Conservation (phyloP, 441 rosid species). For the Populus tomentosa region DNA sequence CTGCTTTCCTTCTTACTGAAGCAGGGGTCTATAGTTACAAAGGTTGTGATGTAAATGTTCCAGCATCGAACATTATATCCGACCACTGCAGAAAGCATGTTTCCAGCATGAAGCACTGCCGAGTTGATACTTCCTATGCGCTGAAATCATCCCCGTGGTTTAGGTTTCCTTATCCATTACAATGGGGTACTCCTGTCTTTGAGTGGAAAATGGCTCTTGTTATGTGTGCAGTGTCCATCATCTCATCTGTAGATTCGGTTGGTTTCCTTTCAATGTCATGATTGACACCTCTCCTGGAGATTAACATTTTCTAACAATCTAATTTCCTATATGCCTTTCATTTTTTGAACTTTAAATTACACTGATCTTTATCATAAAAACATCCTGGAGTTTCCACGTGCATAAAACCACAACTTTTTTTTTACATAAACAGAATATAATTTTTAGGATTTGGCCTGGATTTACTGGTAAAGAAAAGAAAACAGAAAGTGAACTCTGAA, state of each 20-base stretch:
- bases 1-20: slow-evolving; percentile 84
- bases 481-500: neutral
- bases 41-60: slow-evolving; percentile 78
- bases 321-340: neutral
- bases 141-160: slow-evolving; percentile 87
- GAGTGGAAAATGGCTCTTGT: slow-evolving; percentile 86
- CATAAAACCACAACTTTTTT: neutral
- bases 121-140: slow-evolving; percentile 86
- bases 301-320: neutral
- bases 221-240: slow-evolving; percentile 82
- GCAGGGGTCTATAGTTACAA: slow-evolving; percentile 72
- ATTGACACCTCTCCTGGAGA: neutral
- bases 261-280: slow-evolving; percentile 23
- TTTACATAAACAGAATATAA: neutral
- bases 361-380: neutral
- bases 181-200: slow-evolving; percentile 96
- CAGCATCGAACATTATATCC: slow-evolving; percentile 72
- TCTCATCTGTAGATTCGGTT: slow-evolving; percentile 91
- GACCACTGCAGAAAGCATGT: slow-evolving; percentile 82
- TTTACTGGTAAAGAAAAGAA: neutral
- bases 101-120: slow-evolving; percentile 75
- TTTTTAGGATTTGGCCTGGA: neutral
- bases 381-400: neutral
- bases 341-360: neutral
- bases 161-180: slow-evolving; percentile 94